Conservation (phyloP, 805 yeast species). For the Ogataea parapolymorpha region DNA sequence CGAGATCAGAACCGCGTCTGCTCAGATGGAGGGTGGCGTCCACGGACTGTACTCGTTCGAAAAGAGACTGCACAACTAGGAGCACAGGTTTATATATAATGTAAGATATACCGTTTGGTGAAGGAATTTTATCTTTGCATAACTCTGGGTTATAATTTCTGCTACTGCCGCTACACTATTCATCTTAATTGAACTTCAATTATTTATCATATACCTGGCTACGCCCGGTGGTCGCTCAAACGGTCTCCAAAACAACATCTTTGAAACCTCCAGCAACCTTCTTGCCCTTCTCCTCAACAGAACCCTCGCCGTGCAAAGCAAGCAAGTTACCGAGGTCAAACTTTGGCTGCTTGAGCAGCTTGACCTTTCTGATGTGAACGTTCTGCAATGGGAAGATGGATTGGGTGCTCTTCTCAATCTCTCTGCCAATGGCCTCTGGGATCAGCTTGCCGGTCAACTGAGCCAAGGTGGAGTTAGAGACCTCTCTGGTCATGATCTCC, state of each 20-base stretch:
- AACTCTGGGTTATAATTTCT: no score
- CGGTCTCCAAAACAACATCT: conserved; percentile 97
- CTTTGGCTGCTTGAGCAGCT: conserved; percentile 97
- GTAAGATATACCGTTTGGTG: not conserved
- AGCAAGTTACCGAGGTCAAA: conserved; percentile 95
- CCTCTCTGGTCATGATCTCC: conserved; percentile 96
- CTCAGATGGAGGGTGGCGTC: conserved; percentile 98
- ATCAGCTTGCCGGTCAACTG: conserved; percentile 96
- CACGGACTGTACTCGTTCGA: conserved; percentile 95
- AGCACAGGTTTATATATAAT: not conserved
- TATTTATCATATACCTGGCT: conserved; percentile 4
- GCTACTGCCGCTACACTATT: not conserved
- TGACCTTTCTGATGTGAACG: conserved; percentile 98
- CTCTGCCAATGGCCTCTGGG: conserved; percentile 98
- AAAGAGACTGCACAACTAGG: conserved; percentile 88
- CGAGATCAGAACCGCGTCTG: conserved; percentile 97
- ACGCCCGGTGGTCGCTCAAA: conserved; percentile 44
- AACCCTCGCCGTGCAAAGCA: conserved; percentile 95
- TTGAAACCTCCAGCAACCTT: conserved; percentile 93
- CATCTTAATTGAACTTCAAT: conserved; percentile 8
- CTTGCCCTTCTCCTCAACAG: conserved; percentile 96
- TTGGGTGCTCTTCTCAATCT: conserved; percentile 94
- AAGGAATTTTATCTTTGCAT: no score
- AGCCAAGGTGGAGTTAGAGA: conserved; percentile 88
- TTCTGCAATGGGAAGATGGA: conserved; percentile 96